Conservation (phyloP, 257 asterid species). For the Solanum lycopersicoides region DNA sequence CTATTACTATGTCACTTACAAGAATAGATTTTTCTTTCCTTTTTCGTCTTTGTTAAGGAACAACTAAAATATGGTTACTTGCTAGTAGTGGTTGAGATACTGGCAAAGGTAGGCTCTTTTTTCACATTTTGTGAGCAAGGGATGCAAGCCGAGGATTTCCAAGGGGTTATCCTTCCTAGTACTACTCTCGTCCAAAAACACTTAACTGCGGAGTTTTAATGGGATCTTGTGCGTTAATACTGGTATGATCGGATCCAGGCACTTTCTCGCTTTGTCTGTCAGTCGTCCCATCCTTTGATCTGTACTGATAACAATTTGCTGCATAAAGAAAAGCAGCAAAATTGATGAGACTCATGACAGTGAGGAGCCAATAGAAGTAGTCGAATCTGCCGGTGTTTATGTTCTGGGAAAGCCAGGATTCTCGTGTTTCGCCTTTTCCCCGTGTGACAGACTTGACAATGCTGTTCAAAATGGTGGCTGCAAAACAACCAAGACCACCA, state of each 20-base stretch:
- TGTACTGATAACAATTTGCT: slow-evolving; percentile 64
- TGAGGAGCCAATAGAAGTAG: slow-evolving; percentile 82
- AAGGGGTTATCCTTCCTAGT: neutral
- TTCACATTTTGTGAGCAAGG: neutral
- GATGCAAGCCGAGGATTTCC: neutral
- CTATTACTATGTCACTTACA: neutral
- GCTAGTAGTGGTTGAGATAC: neutral
- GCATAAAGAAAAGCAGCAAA: slow-evolving; percentile 70
- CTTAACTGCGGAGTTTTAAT: neutral
- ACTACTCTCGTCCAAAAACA: neutral
- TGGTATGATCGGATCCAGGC: neutral
- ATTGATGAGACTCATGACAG: slow-evolving; percentile 70
- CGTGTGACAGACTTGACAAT: slow-evolving; percentile 63
- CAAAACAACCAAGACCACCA: slow-evolving; percentile 97
- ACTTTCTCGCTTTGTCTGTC: slow-evolving; percentile 10
- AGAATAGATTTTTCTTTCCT: neutral
- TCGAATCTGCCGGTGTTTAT: slow-evolving; percentile 76
- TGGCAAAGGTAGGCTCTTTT: neutral
- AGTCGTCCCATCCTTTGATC: slow-evolving; percentile 36
- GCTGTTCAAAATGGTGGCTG: slow-evolving; percentile 70
- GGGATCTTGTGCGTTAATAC: neutral
- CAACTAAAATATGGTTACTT: neutral
- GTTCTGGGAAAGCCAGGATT: slow-evolving; percentile 92
- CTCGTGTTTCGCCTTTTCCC: slow-evolving; percentile 41
- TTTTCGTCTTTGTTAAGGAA: neutral